Evolutionary conservation across 2,329 filamentous ascomycete species (phyloP), one percentile per base, ranked within the genome.

Genomic region (Aspergillus transmontanensis): DNA sequence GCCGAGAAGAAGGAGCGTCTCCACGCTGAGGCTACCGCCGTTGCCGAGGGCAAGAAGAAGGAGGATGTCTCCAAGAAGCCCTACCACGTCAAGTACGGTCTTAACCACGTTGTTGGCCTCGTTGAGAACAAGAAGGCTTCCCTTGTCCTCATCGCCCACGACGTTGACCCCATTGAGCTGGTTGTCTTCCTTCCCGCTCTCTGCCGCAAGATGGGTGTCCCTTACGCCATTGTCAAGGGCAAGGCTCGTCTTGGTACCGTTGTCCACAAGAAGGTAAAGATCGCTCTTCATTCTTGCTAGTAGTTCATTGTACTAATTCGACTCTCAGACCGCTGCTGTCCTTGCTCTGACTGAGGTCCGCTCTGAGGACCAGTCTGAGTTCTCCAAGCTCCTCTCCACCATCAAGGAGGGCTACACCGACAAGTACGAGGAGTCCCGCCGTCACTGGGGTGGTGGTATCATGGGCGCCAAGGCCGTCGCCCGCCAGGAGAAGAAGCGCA

Each of bases 31-130:
- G 95, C 96, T 71, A 97, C 94, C 76, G 96, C 95, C 78, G 89
- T 99, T 82, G 90, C 93, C 82, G 94, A 98, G 84, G 95, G 96
- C 83, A 97, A 98, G 92, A 99, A 98, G 92, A 98, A 98, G 92
- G 96, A 99, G 89, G 94, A 97, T 78, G 94, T 96, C 81, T 92
- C 89, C 91, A 98, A 98, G 93, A 99, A 99, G 92, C 95, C 95
- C 78, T 99, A 97, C 85, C 86, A 91, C 73, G 94, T 95, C 88
- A 99, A 99, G 90, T 99, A 97, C 85, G 95, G 95, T 86, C 90
- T 99, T 78, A 99, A 99, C 91, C 95, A 99, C 88, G 95, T 99
- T 72, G 93, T 97, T 73, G 93, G 92, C 72, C 88, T 97, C 75
- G 92, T 97, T 76, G 93, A 97, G 90, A 97, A 97, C 89, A 99